These are phyloP conservation scores for Ogataea minuta DNA, from an alignment of 805 yeast genomes.

Conservation along the genomic window DNA sequence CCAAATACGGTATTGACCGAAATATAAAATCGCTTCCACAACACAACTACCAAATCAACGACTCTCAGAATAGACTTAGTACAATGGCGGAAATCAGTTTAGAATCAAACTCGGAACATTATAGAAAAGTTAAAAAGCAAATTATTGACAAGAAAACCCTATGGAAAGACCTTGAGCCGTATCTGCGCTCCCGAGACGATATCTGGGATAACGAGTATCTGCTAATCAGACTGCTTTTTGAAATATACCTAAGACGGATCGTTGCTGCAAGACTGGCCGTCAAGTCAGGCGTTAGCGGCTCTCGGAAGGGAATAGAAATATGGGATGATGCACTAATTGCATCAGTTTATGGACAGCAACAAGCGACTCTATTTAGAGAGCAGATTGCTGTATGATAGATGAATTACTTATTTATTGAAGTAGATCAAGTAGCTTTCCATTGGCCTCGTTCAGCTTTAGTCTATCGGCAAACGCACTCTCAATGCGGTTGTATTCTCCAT, in stretches of 20 bases:
- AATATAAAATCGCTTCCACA: slow-evolving; percentile 12
- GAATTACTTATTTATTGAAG: not conserved
- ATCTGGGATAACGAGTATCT: slow-evolving; percentile 26
- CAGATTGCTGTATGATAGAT: slow-evolving; percentile 11
- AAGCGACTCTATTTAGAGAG: slow-evolving; percentile 22
- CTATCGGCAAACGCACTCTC: slow-evolving; percentile 26
- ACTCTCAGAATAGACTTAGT: slow-evolving; percentile 20
- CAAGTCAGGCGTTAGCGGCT: slow-evolving; percentile 24
- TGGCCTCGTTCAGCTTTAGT: slow-evolving; percentile 24
- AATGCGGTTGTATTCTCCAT: slow-evolving; percentile 22
- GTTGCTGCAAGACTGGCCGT: slow-evolving; percentile 31
- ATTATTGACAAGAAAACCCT: slow-evolving; percentile 18
- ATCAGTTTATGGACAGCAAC: slow-evolving; percentile 44
- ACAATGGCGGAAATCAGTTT: slow-evolving; percentile 28
- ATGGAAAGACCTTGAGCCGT: slow-evolving; percentile 19
- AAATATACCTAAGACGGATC: slow-evolving; percentile 33
- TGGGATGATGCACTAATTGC: slow-evolving; percentile 41
- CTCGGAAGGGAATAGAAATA: slow-evolving; percentile 18
- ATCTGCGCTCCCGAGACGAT: slow-evolving; percentile 18
- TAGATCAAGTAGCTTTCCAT: slow-evolving; percentile 8
- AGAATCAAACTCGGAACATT: slow-evolving; percentile 28
- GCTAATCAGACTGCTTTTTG: slow-evolving; percentile 28
- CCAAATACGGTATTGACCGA: slow-evolving; percentile 13
- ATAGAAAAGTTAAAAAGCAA: slow-evolving; percentile 17
- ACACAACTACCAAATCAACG: slow-evolving; percentile 5